Evolutionary conservation across 1,284 basidiomycete species (phyloP).

Genomic region (Fistulinella staudtii): DNA sequence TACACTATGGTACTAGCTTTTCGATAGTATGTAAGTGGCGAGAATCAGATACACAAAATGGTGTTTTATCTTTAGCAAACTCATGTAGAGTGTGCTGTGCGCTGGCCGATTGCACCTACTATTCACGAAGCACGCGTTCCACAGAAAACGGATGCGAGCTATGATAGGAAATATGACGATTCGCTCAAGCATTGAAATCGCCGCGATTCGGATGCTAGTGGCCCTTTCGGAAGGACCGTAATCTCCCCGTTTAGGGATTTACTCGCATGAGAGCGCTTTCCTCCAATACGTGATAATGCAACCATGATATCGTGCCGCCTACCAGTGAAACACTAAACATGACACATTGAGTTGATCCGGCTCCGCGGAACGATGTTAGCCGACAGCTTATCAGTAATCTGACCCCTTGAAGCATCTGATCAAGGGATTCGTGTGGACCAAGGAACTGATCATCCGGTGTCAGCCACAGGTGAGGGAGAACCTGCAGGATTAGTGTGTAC

Average conservation of each 20-base stretch:
- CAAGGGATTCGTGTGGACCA: constrained; percentile 1
- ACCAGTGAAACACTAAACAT: constrained; percentile 6
- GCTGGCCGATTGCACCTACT: too few species aligned
- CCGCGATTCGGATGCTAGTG: neutral
- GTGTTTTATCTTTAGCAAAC: too few species aligned
- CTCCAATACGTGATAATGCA: neutral
- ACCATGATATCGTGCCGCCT: neutral
- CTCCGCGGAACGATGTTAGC: constrained; percentile 4
- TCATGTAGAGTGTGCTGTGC: too few species aligned
- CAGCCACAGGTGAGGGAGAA: constrained; percentile 6
- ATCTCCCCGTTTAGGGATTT: constrained; percentile 1
- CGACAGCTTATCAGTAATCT: constrained; percentile 6
- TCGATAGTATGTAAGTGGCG: too few species aligned
- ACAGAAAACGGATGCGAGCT: too few species aligned
- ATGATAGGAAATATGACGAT: too few species aligned
- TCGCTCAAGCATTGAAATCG: neutral
- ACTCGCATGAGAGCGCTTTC: neutral
- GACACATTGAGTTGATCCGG: constrained; percentile 5
- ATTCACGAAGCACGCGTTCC: too few species aligned
- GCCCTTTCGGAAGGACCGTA: neutral
- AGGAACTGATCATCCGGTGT: constrained; percentile 6
- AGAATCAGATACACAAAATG: too few species aligned
- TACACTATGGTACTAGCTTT: too few species aligned
- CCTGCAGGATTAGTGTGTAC: constrained; percentile 9
- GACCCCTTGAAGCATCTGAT: neutral